Evolutionary conservation across 2,329 filamentous ascomycete species (phyloP).

Genomic region (Talaromyces pinophilus): DNA sequence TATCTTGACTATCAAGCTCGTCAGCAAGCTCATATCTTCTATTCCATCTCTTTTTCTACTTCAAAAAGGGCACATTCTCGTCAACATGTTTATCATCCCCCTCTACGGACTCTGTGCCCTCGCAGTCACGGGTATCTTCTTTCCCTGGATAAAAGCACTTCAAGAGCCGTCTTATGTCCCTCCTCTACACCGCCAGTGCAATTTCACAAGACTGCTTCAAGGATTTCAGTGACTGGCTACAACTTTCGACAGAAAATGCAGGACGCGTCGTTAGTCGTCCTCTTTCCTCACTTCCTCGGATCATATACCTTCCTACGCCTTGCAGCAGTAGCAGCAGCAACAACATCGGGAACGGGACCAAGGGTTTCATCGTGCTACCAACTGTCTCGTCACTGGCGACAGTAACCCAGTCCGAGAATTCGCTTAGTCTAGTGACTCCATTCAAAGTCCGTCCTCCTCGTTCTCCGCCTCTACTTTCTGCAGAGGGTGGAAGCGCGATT

Average conservation of each 20-base stretch:
- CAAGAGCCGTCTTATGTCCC: not conserved
- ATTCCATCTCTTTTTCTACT: not conserved
- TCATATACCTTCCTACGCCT: not conserved
- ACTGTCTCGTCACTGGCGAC: not conserved
- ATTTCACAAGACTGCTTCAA: not conserved
- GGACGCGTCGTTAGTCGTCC: not conserved
- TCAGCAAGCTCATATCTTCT: not conserved
- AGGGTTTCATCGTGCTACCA: not conserved
- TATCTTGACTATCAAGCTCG: not conserved
- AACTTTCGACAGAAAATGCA: not conserved
- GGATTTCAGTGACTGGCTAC: not conserved
- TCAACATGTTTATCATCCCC: conserved; percentile 9
- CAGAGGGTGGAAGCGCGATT: not conserved
- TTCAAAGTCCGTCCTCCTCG: conserved; percentile 1
- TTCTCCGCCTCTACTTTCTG: not conserved
- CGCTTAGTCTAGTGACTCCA: conserved; percentile 2
- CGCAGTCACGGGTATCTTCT: not conserved
- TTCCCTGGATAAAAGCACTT: not conserved
- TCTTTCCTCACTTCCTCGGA: not conserved
- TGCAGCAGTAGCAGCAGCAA: not conserved
- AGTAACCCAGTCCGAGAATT: not conserved
- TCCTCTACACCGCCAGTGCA: not conserved
- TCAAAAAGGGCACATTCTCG: not conserved
- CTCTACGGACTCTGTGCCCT: conserved; percentile 2
- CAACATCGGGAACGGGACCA: not conserved